Base-by-base conservation (phyloP, 352 stramenopile species). In the Phytophthora hibernalis region DNA sequence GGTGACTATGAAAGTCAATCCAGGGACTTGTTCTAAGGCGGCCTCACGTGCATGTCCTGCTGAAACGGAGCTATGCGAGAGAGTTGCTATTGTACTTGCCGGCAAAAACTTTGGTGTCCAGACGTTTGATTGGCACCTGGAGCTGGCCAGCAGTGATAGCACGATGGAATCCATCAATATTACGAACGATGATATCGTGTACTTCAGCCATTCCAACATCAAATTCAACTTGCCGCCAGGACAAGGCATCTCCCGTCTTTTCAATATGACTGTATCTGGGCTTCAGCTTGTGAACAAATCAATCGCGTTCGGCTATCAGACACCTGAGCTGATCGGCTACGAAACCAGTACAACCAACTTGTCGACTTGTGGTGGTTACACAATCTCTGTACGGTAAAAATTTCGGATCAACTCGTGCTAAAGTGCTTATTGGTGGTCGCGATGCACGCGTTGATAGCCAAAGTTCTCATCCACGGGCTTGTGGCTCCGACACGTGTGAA, bases 311-410 rank as follows among this genome's bases (percentile, higher is more conserved):
- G 60, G 61, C 11, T 90, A 90, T 43, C 42, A 76, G 22, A 45
- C 65, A 6, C 82, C 82, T 9, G 59, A 80, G 26, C 51, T 90
- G 4, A 48, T 84, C 4, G 66, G 56, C 21, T 78, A 76, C 24
- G 64, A 78, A 43, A 75, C 75, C 31, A 70, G 68, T 28, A 88
- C 82, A 6, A 76, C 66, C 0, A 85, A 90, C 37, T 69, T 84
- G 11, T 87, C 82, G 15, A 90, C 82, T 21, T 87, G 78, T n/a
- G 85, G 85, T 7, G 76, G 73, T 1, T 89, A 91, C 48, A 56
- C 71, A 2, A 74, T 91, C 24, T 75, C 60, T 93, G 5, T 86
- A 85, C 37, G 85, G 83, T 1, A 82, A 72, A 43, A 90, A 91
- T 54, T 90, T 93, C 56, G 85, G 85, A 28, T 65, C 33, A n/a